These are phyloP conservation scores for Brassica carinata DNA, from an alignment of 345 rosid species.

Conservation along the genomic window DNA sequence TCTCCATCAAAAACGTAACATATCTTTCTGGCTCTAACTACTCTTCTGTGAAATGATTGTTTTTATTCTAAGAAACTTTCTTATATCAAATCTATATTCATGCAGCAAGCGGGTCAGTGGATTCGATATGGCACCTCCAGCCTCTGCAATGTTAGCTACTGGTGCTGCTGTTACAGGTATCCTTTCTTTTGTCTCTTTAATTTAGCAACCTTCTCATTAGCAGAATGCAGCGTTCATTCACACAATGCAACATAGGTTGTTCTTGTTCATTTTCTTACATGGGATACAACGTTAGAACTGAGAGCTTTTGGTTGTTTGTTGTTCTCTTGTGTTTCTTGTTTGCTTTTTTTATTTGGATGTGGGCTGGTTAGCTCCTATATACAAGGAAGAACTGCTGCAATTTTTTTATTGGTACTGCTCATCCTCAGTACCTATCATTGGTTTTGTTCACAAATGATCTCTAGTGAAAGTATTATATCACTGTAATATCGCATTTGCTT, in stretches of 20 bases:
- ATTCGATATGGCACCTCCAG: slow-evolving; percentile 89
- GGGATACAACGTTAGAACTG: slow-evolving; percentile 66
- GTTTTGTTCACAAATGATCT: slow-evolving; percentile 57
- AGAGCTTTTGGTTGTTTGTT: slow-evolving; percentile 62
- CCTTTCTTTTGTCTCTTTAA: slow-evolving; percentile 1
- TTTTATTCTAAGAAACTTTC: neutral
- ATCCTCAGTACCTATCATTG: slow-evolving; percentile 69
- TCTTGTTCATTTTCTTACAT: slow-evolving; percentile 44
- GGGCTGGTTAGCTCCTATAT: slow-evolving; percentile 81
- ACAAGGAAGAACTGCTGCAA: slow-evolving; percentile 73
- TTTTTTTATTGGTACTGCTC: slow-evolving; percentile 80
- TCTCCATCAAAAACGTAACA: slow-evolving; percentile 77
- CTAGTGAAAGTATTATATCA: slow-evolving; percentile 35
- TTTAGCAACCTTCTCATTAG: slow-evolving; percentile 43
- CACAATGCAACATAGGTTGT: slow-evolving; percentile 43
- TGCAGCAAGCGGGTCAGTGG: slow-evolving; percentile 84
- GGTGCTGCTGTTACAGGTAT: slow-evolving; percentile 63
- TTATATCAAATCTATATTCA: slow-evolving; percentile 34
- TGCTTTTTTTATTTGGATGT: slow-evolving; percentile 70
- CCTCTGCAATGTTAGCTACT: slow-evolving; percentile 70
- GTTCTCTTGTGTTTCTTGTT: slow-evolving; percentile 73
- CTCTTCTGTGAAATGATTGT: neutral
- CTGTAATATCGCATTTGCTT: neutral
- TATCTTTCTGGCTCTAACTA: slow-evolving; percentile 40
- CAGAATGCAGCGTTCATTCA: slow-evolving; percentile 52